These are phyloP conservation scores for Rhodotorula kratochvilovae DNA, from an alignment of 768 basidiomycete genomes.

Conservation along the genomic window DNA sequence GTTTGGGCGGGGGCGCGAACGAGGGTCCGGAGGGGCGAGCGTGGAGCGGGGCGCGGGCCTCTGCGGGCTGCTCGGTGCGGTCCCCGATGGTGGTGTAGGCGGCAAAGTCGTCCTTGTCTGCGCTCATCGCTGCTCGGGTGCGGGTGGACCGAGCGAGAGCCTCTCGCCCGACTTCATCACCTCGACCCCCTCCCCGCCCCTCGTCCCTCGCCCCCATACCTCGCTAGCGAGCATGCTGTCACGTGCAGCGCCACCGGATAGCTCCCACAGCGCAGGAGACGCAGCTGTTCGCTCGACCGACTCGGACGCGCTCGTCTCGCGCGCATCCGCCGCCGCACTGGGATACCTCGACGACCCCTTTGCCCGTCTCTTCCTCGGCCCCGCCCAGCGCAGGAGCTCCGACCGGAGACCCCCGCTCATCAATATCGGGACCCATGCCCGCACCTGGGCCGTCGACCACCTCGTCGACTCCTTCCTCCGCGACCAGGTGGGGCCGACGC, in stretches of 20 bases:
- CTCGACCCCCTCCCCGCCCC: background rate
- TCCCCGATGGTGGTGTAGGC: conserved; percentile 30
- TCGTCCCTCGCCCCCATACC: no score
- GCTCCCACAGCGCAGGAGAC: conserved; percentile 9
- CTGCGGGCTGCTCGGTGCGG: background rate
- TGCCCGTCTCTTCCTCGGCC: conserved; percentile 50
- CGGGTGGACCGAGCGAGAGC: background rate
- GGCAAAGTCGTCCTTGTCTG: conserved; percentile 16
- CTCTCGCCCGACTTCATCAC: background rate
- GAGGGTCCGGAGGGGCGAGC: conserved; percentile 20
- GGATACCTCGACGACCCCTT: conserved; percentile 29
- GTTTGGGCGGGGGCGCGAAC: conserved; percentile 32
- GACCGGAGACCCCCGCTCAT: conserved; percentile 74
- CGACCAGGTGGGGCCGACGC: conserved; percentile 61
- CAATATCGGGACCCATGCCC: conserved; percentile 88
- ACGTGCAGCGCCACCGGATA: background rate
- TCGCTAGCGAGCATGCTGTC: background rate
- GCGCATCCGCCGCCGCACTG: conserved; percentile 64
- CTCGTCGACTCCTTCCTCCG: conserved; percentile 48
- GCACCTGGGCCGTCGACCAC: conserved; percentile 65
- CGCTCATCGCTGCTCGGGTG: background rate
- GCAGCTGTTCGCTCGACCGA: conserved; percentile 62
- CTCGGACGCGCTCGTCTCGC: conserved; percentile 73
- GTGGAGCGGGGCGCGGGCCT: background rate
- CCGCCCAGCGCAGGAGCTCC: conserved; percentile 53